Evolutionary conservation across 345 rosid species (phyloP).

Genomic region (Eucalyptus globulus): DNA sequence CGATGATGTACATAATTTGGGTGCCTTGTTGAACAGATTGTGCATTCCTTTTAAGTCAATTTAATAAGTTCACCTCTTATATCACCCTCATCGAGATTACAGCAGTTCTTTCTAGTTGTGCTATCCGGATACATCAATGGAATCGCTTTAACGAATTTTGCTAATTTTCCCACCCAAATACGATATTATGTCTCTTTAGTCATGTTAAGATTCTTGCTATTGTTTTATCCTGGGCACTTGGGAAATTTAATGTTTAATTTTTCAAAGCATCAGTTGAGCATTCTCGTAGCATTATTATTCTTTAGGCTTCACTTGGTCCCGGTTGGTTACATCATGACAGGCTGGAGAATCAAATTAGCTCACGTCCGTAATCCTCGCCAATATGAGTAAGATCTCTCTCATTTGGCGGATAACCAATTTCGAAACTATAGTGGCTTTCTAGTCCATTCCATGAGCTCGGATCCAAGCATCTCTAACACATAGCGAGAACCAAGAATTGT

Average conservation of each 20-base stretch:
- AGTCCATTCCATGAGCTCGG: neutral
- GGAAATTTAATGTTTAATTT: neutral
- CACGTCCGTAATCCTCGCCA: neutral
- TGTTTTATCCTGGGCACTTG: neutral
- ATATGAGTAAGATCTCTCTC: neutral
- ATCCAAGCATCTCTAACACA: neutral
- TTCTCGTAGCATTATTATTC: neutral
- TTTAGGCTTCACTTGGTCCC: neutral
- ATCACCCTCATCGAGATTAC: too few relatives aligned
- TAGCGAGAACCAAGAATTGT: neutral
- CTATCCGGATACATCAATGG: neutral
- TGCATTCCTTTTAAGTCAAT: neutral
- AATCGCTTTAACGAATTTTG: neutral
- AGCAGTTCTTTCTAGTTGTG: neutral
- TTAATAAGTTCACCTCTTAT: neutral
- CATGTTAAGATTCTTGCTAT: neutral
- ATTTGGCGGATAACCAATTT: neutral
- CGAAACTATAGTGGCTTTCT: neutral
- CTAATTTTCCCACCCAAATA: neutral
- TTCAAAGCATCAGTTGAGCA: neutral
- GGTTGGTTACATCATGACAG: neutral
- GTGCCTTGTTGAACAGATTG: neutral
- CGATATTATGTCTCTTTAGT: neutral
- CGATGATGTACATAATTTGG: neutral
- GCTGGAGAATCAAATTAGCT: neutral